A percentile compares a stretch with the other conserved stretches of the same genome.
Evolutionary conservation across 176 grass and related monocot genomes (phyloP).

Genomic region (Aegilops longissima): DNA sequence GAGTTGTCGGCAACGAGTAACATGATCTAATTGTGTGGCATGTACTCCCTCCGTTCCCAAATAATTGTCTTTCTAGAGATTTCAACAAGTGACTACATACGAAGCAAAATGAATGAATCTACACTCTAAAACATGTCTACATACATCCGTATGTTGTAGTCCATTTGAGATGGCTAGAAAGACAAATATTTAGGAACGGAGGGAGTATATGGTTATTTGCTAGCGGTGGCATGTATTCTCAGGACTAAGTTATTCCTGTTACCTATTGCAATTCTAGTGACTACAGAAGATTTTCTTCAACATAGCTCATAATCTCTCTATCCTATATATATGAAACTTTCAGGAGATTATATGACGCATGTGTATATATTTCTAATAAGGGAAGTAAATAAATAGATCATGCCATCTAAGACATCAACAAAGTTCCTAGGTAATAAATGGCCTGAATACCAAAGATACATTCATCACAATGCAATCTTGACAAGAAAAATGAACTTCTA

Average conservation of each 20-base stretch:
- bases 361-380: background rate
- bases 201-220: background rate
- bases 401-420: background rate
- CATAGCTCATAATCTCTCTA: background rate
- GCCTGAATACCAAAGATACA: background rate
- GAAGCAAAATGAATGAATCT: too few relatives aligned
- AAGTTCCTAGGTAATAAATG: slow-evolving; percentile 3
- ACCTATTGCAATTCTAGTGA: background rate
- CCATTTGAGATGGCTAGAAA: too few relatives aligned
- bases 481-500: slow-evolving; percentile 3
- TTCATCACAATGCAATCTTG: slow-evolving; percentile 14
- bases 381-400: slow-evolving; percentile 12
- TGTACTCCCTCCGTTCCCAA: too few relatives aligned
- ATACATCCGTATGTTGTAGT: too few relatives aligned
- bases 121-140: too few relatives aligned
- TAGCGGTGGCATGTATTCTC: slow-evolving; percentile 16
- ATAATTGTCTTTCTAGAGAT: too few relatives aligned
- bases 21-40: background rate
- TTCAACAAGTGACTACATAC: too few relatives aligned
- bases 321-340: background rate
- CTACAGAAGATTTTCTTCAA: background rate
- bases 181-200: too few relatives aligned
- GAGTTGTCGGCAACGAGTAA: background rate
- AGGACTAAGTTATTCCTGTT: background rate
- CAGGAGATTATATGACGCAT: background rate